Base-by-base conservation (phyloP, 108 stramenopile genomes). In the Skeletonema menzelii region DNA sequence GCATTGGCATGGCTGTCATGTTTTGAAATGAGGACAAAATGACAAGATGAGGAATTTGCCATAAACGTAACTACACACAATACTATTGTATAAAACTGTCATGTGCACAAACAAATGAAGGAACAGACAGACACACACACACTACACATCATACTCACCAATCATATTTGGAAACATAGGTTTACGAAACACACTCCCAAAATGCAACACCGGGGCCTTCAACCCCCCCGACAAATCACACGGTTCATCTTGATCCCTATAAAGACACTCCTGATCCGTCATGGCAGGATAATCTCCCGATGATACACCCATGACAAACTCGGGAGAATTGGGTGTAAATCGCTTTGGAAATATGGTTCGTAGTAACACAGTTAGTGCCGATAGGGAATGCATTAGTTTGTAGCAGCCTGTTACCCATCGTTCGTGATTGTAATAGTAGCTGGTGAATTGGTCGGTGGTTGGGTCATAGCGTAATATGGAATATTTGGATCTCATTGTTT, bases 201-300 rank as follows among this genome's bases (percentile, higher is more conserved):
- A 60, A 31, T 34, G 34, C 37, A 60, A 35, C 30, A 60, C 59
- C 14, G 59, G 59, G 17, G 59, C 30, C n/a, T 20, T 35, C 22
- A 19, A 19, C 1, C 17, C 22, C 5, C 19, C 17, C 59, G 7
- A 20, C 7, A 12, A 5, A 19, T 60, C 37, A 19, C 37, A 60
- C 30, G 34, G 59, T 4, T 0, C 59, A 60, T 31, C 59, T 19
- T 60, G 59, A 60, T 53, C 49, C 49, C 49, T 53, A 22, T 53
- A 53, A 19, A 53, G 5, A 53, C 49, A 53, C 19, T 5, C 49
- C 22, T 53, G 49, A 53, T 53, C 49, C 59, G 5, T 10, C 37
- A 60, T 35, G 59, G 34, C 37, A 60, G 59, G 59, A 35, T 60
- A 60, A 30, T 60, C 59, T 20, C 59, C 59, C 8, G 32, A 17